Evolutionary conservation across 345 rosid species (phyloP), one percentile per base, ranked within the genome.

Genomic region (Diplotaxis tenuifolia): DNA sequence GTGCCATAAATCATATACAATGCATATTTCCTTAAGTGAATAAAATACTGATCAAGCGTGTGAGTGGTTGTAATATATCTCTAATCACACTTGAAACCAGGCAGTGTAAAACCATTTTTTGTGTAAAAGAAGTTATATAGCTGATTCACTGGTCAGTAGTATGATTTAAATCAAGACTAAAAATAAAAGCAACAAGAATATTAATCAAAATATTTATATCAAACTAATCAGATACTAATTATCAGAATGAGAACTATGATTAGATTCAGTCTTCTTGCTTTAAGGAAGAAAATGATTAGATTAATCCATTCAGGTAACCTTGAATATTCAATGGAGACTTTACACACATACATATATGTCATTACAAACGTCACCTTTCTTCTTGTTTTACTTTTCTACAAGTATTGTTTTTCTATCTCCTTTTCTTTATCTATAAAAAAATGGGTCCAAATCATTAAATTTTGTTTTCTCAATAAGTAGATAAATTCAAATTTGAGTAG

Each of bases 281-380:
- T 5, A 14, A 40, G 14, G 49, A 40, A 6, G 9, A 14, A n/a
- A 45, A 45, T n/a, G 52, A 45, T 45, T 45, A 45, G 52, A 45
- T 45, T 45, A 4, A 12, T 15, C 47, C 47, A 40, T 14, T 12
- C 19, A 15, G 52, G 52, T 45, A 45, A 45, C 52, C 52, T 45
- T 45, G 52, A 45, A 45, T 16, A 45, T n/a, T 45, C 52, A n/a
- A 45, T 45, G 19, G 52, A 45, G 16, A 12, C 47, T 40, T 40
- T 40, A 40, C 15, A 40, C 15, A 40, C 14, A 40, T 16, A 40
- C 50, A 45, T 5, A n/a, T 9, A 34, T 28, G 40, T 57, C 79
- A 75, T 53, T 69, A 75, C 74, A 54, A 38, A 75, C 74, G 79
- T 75, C 79, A 75, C 64, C 18, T 20, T 50, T 27, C 4, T 52